phyloP scores from a whole-genome alignment of 2,329 filamentous ascomycete genomes.

The Fusarium lyarnte region DNA sequence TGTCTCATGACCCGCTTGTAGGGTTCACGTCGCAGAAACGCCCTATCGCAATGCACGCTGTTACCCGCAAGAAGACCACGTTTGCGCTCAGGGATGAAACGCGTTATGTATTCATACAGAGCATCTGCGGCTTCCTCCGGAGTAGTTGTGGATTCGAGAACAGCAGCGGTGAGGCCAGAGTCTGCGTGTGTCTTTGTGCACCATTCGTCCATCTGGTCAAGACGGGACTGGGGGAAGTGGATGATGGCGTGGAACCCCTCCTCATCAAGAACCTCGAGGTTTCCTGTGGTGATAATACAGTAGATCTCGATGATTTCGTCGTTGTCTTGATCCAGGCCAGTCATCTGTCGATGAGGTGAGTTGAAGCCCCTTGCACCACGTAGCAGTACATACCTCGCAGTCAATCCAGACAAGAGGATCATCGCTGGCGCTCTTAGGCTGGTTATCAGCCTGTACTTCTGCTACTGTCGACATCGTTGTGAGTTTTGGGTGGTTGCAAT shows the following conservation, averaged over 20 bases:
- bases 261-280: slow-evolving; percentile 79
- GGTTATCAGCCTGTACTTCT: slow-evolving; percentile 25
- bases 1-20: slow-evolving; percentile 79
- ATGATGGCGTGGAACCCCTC: slow-evolving; percentile 83
- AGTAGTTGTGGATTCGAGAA: slow-evolving; percentile 77
- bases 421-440: slow-evolving; percentile 45
- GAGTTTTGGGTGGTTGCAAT: slow-evolving; percentile 14
- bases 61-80: slow-evolving; percentile 87
- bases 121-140: slow-evolving; percentile 75
- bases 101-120: slow-evolving; percentile 81
- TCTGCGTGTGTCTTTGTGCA: slow-evolving; percentile 81
- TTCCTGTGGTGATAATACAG: slow-evolving; percentile 86
- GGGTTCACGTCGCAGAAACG: slow-evolving; percentile 79
- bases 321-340: slow-evolving; percentile 70
- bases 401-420: slow-evolving; percentile 89
- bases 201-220: slow-evolving; percentile 89
- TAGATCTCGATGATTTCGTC: slow-evolving; percentile 93
- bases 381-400: slow-evolving; percentile 55
- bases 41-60: slow-evolving; percentile 88
- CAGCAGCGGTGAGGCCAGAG: slow-evolving; percentile 83
- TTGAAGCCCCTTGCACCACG: slow-evolving; percentile 14
- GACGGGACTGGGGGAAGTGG: slow-evolving; percentile 73
- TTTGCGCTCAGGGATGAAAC: slow-evolving; percentile 72
- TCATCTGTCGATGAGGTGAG: slow-evolving; percentile 74
- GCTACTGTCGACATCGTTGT: slow-evolving; percentile 22